A percentile compares a stretch with the other conserved stretches of the same genome.
phyloP scores from a whole-genome alignment of 1,284 basidiomycete species.

The Leucoagaricus sp. region DNA sequence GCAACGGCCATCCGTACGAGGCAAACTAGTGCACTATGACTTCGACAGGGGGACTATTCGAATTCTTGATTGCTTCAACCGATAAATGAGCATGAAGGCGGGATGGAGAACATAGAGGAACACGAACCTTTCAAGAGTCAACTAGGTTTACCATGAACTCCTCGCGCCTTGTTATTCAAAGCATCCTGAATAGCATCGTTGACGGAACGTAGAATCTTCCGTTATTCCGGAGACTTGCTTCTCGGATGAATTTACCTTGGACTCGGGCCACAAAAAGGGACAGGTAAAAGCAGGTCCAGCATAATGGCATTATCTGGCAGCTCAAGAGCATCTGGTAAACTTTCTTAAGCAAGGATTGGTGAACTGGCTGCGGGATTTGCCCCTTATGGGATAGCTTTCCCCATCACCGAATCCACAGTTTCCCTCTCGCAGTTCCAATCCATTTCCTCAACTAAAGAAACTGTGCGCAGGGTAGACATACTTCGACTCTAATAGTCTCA shows the following conservation, averaged over 20 bases:
- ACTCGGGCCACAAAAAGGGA: constrained; percentile 77
- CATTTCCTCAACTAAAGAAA: constrained; percentile 76
- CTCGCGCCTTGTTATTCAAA: constrained; percentile 59
- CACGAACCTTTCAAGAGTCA: too few species aligned
- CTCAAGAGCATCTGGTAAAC: constrained; percentile 57
- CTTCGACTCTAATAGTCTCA: constrained; percentile 53
- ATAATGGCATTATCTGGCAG: constrained; percentile 68
- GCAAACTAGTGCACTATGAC: too few species aligned
- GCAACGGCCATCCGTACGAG: too few species aligned
- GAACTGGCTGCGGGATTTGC: constrained; percentile 58
- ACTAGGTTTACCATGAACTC: constrained; percentile 79
- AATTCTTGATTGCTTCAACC: too few species aligned
- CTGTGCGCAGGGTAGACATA: constrained; percentile 77
- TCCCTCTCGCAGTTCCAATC: constrained; percentile 71
- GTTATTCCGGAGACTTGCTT: constrained; percentile 77
- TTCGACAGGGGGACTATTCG: too few species aligned
- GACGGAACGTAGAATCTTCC: constrained; percentile 77
- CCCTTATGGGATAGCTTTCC: constrained; percentile 60
- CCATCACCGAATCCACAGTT: constrained; percentile 63
- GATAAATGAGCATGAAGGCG: too few species aligned
- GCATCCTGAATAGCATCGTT: constrained; percentile 72
- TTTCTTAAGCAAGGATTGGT: constrained; percentile 46
- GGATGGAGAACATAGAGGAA: too few species aligned
- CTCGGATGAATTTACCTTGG: constrained; percentile 71
- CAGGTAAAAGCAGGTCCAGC: constrained; percentile 71